These are phyloP conservation scores for Phytophthora citricola DNA, from an alignment of 352 stramenopile genomes.

Conservation along the genomic window DNA sequence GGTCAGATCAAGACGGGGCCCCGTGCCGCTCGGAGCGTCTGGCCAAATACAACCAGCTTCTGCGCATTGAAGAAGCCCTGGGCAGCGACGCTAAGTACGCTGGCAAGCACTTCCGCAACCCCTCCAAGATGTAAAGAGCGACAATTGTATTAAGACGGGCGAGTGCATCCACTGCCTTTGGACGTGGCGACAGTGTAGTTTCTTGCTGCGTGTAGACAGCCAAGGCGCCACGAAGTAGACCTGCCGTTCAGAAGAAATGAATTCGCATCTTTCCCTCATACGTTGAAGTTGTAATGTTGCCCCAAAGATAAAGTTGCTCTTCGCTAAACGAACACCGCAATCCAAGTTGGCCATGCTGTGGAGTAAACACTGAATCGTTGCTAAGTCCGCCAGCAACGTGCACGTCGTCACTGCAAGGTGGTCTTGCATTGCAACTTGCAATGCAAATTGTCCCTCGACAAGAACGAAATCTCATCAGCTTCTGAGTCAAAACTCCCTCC, in stretches of 20 bases:
- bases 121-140: constrained; percentile 54
- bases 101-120: constrained; percentile 90
- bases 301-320: no score
- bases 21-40: constrained; percentile 97
- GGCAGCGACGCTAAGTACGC: constrained; percentile 76
- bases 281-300: constrained; percentile 3
- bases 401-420: no score
- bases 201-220: constrained; percentile 1
- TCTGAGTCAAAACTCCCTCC: no score
- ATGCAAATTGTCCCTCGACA: no score
- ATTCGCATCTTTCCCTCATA: neutral
- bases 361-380: no score
- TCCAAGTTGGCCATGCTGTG: no score
- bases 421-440: no score
- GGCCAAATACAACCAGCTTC: constrained; percentile 99
- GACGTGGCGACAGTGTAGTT: constrained; percentile 14
- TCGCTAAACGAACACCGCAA: neutral
- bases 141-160: constrained; percentile 21
- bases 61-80: constrained; percentile 98
- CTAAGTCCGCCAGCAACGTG: no score
- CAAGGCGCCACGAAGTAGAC: no score
- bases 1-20: constrained; percentile 99
- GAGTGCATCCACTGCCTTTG: neutral
- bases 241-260: constrained; percentile 14
- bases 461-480: no score